These are phyloP conservation scores for Cucumis sativus DNA, from an alignment of 306 rosid genomes.

Conservation along the genomic window Cucumber_9930_V3 NC_026657.2:2383501-2384000, in stretches of 20 bases:
- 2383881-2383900: no score
- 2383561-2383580: background rate
- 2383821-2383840: no score
- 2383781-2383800: slow-evolving; percentile 39
- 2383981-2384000: slow-evolving; percentile 31
- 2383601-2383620: background rate
- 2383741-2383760: slow-evolving; percentile 26
- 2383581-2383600: background rate
- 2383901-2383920: no score
- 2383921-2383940: slow-evolving; percentile 17
- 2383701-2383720: no score
- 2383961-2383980: slow-evolving; percentile 49
- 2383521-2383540: no score
- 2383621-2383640: background rate
- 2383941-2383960: slow-evolving; percentile 54
- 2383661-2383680: no score
- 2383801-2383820: slow-evolving; percentile 21
- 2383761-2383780: slow-evolving; percentile 77
- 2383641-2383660: background rate
- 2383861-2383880: no score
- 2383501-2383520: no score
- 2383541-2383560: no score
- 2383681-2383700: no score
- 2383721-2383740: no score
- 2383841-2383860: no score